Percentiles rank a stretch among this genome's conserved stretches.
Evolutionary conservation across 2,329 filamentous ascomycete species (phyloP).

Genomic region (Lasiodiplodia gonubiensis): DNA sequence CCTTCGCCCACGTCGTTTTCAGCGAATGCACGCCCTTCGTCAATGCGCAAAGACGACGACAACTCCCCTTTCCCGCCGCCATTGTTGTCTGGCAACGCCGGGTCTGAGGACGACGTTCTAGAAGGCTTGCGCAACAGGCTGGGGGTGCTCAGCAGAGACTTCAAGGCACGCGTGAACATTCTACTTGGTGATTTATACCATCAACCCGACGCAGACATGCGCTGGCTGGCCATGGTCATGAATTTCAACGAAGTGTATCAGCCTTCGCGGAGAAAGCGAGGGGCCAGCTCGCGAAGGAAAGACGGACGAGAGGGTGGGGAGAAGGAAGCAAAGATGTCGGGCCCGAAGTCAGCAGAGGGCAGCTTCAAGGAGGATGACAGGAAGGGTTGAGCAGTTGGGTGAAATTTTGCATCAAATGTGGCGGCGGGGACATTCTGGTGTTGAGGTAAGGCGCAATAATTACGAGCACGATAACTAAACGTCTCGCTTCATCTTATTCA

Average conservation of each 20-base stretch:
- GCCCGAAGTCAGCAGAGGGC: constrained; percentile 28
- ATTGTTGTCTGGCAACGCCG: constrained; percentile 43
- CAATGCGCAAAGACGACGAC: constrained; percentile 37
- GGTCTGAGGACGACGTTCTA: constrained; percentile 60
- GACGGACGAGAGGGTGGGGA: constrained; percentile 40
- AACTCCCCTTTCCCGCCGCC: constrained; percentile 52
- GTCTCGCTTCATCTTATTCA: neutral
- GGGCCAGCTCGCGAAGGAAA: constrained; percentile 39
- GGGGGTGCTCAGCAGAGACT: constrained; percentile 73
- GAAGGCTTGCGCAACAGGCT: constrained; percentile 77
- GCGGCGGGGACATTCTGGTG: too few relatives aligned
- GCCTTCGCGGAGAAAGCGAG: constrained; percentile 69
- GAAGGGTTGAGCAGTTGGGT: constrained; percentile 2
- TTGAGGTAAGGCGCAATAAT: constrained; percentile 11
- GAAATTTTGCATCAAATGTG: neutral
- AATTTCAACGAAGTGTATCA: constrained; percentile 98
- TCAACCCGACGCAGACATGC: constrained; percentile 92
- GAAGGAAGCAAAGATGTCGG: constrained; percentile 37
- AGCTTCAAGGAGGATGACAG: constrained; percentile 16
- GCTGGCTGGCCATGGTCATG: constrained; percentile 95
- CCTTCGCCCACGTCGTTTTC: constrained; percentile 35
- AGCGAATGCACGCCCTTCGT: constrained; percentile 41
- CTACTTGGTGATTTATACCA: constrained; percentile 89
- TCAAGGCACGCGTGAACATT: constrained; percentile 76
- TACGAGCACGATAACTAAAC: neutral